Conservation (phyloP, 164 flowering plant genomes). For the Stephania japonica region DNA sequence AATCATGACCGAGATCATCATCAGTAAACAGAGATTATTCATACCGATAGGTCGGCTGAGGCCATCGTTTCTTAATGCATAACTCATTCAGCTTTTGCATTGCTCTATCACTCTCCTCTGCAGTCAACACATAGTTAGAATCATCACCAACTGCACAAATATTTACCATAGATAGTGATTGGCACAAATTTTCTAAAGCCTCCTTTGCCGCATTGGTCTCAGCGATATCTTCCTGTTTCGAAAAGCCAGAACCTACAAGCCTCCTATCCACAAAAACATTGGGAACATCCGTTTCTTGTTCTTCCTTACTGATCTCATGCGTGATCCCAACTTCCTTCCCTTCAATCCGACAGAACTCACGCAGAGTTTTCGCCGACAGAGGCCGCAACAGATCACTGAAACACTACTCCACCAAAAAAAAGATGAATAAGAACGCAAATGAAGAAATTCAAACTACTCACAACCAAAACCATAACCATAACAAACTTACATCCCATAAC, state of each 20-base stretch:
- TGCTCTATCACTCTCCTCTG: slow-evolving; percentile 38
- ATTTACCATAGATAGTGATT: background rate
- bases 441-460: background rate
- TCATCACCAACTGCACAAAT: background rate
- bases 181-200: slow-evolving; percentile 33
- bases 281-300: slow-evolving; percentile 25
- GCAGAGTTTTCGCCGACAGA: slow-evolving; percentile 50
- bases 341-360: slow-evolving; percentile 51
- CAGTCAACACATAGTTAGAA: slow-evolving; percentile 8
- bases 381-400: slow-evolving; percentile 48
- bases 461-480: background rate
- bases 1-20: background rate
- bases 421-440: background rate
- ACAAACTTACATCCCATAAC: slow-evolving; percentile 52
- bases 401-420: slow-evolving; percentile 21
- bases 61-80: slow-evolving; percentile 51
- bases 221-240: slow-evolving; percentile 49
- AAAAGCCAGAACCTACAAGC: slow-evolving; percentile 34
- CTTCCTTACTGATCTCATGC: slow-evolving; percentile 32
- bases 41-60: slow-evolving; percentile 48
- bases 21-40: background rate
- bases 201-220: slow-evolving; percentile 46
- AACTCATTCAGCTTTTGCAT: slow-evolving; percentile 50
- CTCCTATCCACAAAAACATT: slow-evolving; percentile 45
- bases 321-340: slow-evolving; percentile 43